Evolutionary conservation across 331 rosid genomes (phyloP).

Genomic region (Dryas integrifolia): DNA sequence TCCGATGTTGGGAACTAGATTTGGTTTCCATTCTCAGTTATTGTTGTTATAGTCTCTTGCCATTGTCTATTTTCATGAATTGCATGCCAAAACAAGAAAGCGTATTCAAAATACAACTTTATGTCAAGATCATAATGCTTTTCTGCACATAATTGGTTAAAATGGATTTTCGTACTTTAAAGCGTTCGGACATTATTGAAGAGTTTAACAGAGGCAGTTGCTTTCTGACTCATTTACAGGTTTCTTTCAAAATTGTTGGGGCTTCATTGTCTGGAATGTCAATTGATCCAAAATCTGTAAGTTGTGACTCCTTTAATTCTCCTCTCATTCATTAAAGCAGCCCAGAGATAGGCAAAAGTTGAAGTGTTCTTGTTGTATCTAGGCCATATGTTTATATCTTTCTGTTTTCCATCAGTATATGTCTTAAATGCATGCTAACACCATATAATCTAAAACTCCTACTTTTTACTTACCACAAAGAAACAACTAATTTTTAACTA

Average conservation of each 20-base stretch:
- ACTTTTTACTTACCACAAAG: neutral
- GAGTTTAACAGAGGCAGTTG: conserved; percentile 3
- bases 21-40: neutral
- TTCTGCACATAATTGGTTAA: neutral
- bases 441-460: neutral
- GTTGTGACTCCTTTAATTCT: conserved; percentile 27
- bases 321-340: neutral
- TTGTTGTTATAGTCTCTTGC: conserved; percentile 5
- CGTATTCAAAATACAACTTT: neutral
- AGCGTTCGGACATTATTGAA: neutral
- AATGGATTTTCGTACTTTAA: neutral
- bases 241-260: conserved; percentile 75
- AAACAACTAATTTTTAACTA: neutral
- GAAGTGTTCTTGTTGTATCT: neutral
- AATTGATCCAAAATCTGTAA: conserved; percentile 78
- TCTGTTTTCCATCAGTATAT: neutral
- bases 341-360: neutral
- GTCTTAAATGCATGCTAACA: neutral
- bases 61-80: neutral
- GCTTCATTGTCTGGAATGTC: conserved; percentile 80
- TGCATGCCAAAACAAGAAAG: neutral
- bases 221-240: conserved; percentile 45
- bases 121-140: neutral
- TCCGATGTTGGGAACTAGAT: neutral
- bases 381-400: neutral